Evolutionary conservation across 2,329 filamentous ascomycete species (phyloP).

Genomic region (Cercospora sp.): DNA sequence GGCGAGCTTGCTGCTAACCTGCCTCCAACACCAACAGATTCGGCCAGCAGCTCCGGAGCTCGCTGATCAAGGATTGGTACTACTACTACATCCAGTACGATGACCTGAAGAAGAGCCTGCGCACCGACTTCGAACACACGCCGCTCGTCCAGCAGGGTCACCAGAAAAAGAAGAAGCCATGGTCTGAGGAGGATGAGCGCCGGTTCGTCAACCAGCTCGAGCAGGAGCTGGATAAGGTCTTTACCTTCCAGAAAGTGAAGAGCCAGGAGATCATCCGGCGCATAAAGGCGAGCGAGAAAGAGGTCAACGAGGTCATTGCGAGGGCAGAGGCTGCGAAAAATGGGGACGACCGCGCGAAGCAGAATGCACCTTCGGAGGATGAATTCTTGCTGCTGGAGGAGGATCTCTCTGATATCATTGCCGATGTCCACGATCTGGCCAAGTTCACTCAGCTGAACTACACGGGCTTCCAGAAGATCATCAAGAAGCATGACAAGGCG

Average conservation of each 20-base stretch:
- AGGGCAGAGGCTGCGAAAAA: constrained; percentile 58
- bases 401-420: constrained; percentile 95
- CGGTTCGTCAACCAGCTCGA: constrained; percentile 85
- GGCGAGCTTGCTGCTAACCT: constrained; percentile 4
- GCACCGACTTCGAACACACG: constrained; percentile 63
- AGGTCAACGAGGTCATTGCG: constrained; percentile 83
- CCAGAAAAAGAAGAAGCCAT: constrained; percentile 56
- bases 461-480: constrained; percentile 98
- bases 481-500: constrained; percentile 98
- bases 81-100: constrained; percentile 99
- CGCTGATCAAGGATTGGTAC: constrained; percentile 93
- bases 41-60: constrained; percentile 93
- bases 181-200: constrained; percentile 90
- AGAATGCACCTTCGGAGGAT: constrained; percentile 69
- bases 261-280: constrained; percentile 90
- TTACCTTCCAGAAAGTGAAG: constrained; percentile 96
- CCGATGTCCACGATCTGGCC: constrained; percentile 94
- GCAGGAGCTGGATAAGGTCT: constrained; percentile 92
- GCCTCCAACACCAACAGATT: constrained; percentile 57
- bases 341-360: constrained; percentile 37
- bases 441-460: constrained; percentile 99
- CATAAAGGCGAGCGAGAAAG: constrained; percentile 82
- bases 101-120: constrained; percentile 82
- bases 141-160: constrained; percentile 45
- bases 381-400: constrained; percentile 93